Evolutionary conservation across 257 asterid species (phyloP).

Genomic region (Anisodus acutangulus): DNA sequence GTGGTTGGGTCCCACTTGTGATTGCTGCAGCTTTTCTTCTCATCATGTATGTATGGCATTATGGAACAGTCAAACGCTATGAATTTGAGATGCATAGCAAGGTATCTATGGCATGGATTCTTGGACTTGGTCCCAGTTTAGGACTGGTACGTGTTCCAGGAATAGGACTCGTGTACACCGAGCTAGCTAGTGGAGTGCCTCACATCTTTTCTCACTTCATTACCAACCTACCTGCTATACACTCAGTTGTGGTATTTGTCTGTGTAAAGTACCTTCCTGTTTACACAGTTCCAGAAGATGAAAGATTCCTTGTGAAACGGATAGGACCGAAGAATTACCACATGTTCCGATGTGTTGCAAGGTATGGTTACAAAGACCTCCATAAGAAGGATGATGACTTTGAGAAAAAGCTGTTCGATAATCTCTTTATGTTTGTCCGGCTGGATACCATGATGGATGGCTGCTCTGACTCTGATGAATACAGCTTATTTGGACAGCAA

Average conservation of each 20-base stretch:
- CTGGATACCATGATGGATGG: slow-evolving; percentile 37
- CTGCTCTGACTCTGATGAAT: slow-evolving; percentile 35
- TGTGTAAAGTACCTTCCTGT: slow-evolving; percentile 65
- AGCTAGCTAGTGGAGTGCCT: slow-evolving; percentile 96
- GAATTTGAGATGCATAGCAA: slow-evolving; percentile 97
- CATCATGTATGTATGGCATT: slow-evolving; percentile 94
- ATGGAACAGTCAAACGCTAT: slow-evolving; percentile 81
- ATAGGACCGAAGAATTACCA: slow-evolving; percentile 67
- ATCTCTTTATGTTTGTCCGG: slow-evolving; percentile 35
- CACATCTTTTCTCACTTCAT: slow-evolving; percentile 94
- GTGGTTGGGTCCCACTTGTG: slow-evolving; percentile 99
- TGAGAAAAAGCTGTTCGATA: slow-evolving; percentile 37
- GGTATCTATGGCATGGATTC: slow-evolving; percentile 94
- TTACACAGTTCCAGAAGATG: slow-evolving; percentile 56
- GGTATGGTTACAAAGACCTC: slow-evolving; percentile 68
- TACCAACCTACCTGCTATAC: slow-evolving; percentile 92
- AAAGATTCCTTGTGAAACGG: slow-evolving; percentile 58
- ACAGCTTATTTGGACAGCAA: slow-evolving; percentile 36
- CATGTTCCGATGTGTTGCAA: slow-evolving; percentile 64
- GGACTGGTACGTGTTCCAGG: slow-evolving; percentile 99
- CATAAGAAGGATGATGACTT: slow-evolving; percentile 39
- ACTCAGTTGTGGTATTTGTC: slow-evolving; percentile 73
- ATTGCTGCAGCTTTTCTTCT: slow-evolving; percentile 84
- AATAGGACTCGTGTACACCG: slow-evolving; percentile 93
- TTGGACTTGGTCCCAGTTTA: slow-evolving; percentile 93